phyloP scores from a whole-genome alignment of 2,329 filamentous ascomycete species.

The Monosporascus ibericus region DNA sequence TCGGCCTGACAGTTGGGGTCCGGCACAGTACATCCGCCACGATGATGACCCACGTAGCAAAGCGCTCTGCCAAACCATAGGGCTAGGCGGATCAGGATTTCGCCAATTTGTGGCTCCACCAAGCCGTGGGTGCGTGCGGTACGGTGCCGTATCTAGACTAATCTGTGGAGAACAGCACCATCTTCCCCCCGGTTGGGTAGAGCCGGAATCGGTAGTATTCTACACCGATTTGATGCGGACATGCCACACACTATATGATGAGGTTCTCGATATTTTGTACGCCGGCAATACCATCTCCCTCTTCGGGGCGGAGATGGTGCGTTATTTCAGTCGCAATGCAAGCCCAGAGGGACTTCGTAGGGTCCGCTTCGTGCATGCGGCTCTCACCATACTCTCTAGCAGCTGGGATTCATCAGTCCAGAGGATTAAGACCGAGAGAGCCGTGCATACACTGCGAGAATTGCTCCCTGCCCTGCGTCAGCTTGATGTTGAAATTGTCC shows the following conservation, averaged over 20 bases:
- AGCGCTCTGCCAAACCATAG: constrained; percentile 3
- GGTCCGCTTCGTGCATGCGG: constrained; percentile 9
- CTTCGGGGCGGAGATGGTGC: constrained; percentile 12
- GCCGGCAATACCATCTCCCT: constrained; percentile 12
- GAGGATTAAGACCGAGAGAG: not conserved
- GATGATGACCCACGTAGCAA: constrained; percentile 8
- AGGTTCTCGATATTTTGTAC: constrained; percentile 10
- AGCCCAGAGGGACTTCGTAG: constrained; percentile 12
- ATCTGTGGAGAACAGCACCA: constrained; percentile 7
- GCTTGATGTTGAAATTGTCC: constrained; percentile 12
- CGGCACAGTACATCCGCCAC: constrained; percentile 7
- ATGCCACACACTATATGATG: constrained; percentile 8
- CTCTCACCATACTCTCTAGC: constrained; percentile 3
- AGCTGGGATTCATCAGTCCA: constrained; percentile 4
- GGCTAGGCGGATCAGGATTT: constrained; percentile 6
- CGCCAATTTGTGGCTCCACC: constrained; percentile 4
- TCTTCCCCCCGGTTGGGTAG: not conserved
- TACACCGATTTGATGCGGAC: constrained; percentile 9
- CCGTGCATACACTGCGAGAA: constrained; percentile 4
- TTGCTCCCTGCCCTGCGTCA: constrained; percentile 6
- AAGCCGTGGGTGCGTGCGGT: constrained; percentile 1
- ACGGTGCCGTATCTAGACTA: constrained; percentile 1
- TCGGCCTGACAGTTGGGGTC: constrained; percentile 3
- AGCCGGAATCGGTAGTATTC: not conserved
- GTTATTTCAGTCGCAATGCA: constrained; percentile 12